Evolutionary conservation across 352 stramenopile species (phyloP), one percentile per base, ranked within the genome.

Genomic region (Elongisporangium senticosum): DNA sequence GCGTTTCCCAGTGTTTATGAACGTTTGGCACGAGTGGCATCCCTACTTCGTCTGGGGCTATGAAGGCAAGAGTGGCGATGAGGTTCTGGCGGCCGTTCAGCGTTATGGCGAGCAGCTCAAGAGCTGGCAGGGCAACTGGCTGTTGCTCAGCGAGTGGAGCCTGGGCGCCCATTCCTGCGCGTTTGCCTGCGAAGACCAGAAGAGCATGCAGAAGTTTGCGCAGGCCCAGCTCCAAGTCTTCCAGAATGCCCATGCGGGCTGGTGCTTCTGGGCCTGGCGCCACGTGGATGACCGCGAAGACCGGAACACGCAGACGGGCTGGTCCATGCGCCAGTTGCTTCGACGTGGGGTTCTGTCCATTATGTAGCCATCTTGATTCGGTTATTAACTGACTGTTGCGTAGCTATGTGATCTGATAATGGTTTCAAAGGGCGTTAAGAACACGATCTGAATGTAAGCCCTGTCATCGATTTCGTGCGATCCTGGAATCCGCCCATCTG

Each of bases 61-160:
- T 56, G 76, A 86, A 63, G 67, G 61, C 11, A 73, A 92, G 54
- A 75, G 52, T 39, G 69, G 72, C 20, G 59, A 85, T 4, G 68
- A 95, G 61, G 63, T 95, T 15, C 54, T 91, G 17, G 26, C 70
- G n/a, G 75, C 75, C 49, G 74, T 90, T 22, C 60, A 72, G 56
- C 61, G 69, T 24, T 90, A 89, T 53, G 72, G 72, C 24, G 62
- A 86, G 11, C 69, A 87, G 52, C 56, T 91, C 52, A 60, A 71
- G 11, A 61, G 55, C 7, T 95, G 86, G 86, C 49, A 56, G 0
- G 86, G 83, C 55, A 87, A 89, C 66, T 85, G 74, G 74, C 62
- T 95, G 51, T 71, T 93, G 19, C 79, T 95, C 51, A 84, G 88
- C 61, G 86, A 95, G 56, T 95, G 86, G 86, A 93, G 83, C 65